Evolutionary conservation across 805 yeast species (phyloP).

Genomic region (Candida incommunis): DNA sequence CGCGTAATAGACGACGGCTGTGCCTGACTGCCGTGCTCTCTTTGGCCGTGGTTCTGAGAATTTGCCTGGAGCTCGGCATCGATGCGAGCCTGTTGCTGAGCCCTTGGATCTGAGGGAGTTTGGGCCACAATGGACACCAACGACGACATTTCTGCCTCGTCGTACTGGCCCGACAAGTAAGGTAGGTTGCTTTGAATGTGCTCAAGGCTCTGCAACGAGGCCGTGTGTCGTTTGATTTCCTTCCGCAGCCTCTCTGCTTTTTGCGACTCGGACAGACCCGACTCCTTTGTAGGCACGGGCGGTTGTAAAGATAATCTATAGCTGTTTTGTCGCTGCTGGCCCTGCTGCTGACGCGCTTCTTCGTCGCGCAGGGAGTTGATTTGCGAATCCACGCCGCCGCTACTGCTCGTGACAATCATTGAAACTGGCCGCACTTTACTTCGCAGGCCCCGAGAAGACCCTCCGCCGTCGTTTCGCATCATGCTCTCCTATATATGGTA

Average conservation of each 20-base stretch:
- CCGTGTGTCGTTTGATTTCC: neutral
- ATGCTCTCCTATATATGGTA: too few relatives aligned
- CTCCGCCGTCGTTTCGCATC: too few relatives aligned
- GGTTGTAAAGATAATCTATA: neutral
- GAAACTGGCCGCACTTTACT: neutral
- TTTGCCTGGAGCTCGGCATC: neutral
- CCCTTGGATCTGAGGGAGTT: neutral
- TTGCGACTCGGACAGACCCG: neutral
- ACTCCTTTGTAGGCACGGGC: neutral
- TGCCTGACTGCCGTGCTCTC: neutral
- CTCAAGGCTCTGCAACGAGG: conserved; percentile 1
- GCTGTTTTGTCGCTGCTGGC: neutral
- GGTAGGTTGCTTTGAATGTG: neutral
- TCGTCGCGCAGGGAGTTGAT: neutral
- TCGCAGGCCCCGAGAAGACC: neutral
- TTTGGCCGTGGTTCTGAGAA: neutral
- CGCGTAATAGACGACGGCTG: neutral
- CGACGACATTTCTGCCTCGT: neutral
- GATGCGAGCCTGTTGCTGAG: neutral
- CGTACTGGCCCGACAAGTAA: neutral
- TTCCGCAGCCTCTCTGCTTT: neutral
- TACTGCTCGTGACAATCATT: neutral
- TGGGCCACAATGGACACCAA: neutral
- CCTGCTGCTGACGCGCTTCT: neutral
- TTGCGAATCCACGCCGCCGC: neutral